Percentiles rank a stretch among this genome's conserved stretches.
Conservation (phyloP, 371 early-diverging fungal genomes). For the Mucor lusitanicus region DNA sequence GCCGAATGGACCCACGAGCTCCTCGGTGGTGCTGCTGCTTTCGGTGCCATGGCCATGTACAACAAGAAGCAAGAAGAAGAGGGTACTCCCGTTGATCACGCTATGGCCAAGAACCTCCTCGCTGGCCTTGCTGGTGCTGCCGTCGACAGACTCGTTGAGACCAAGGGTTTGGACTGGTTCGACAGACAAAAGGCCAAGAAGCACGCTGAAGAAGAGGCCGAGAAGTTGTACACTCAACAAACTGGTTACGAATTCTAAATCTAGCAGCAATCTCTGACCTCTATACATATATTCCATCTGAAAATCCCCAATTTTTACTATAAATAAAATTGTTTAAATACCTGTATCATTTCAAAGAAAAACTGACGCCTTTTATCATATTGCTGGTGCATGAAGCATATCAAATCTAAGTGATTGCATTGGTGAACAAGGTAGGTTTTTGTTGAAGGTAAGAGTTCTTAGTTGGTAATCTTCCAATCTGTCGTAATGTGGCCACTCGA, state of each 20-base stretch:
- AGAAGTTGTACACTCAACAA: slow-evolving; percentile 35
- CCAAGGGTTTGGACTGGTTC: slow-evolving; percentile 47
- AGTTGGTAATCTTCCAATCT: no score
- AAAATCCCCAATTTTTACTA: not conserved
- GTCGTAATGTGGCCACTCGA: no score
- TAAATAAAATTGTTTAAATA: not conserved
- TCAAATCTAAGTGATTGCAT: not conserved
- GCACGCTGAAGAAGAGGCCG: slow-evolving; percentile 46
- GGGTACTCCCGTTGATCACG: slow-evolving; percentile 26
- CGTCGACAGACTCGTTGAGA: slow-evolving; percentile 32
- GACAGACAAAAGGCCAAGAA: slow-evolving; percentile 48
- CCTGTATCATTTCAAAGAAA: not conserved
- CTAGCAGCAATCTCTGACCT: no score
- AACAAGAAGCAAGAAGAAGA: slow-evolving; percentile 32
- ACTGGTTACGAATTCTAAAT: slow-evolving; percentile 26
- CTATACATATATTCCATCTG: not conserved
- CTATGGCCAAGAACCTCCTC: slow-evolving; percentile 45
- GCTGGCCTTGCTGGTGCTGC: slow-evolving; percentile 43
- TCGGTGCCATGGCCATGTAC: slow-evolving; percentile 44
- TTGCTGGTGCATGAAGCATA: no score
- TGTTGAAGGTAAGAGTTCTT: no score
- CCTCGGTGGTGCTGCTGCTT: slow-evolving; percentile 51
- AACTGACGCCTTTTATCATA: not conserved
- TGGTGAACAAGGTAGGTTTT: not conserved
- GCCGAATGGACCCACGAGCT: slow-evolving; percentile 46